Conservation (phyloP, 768 basidiomycete species). For the Kwoniella mangroviensis region DNA sequence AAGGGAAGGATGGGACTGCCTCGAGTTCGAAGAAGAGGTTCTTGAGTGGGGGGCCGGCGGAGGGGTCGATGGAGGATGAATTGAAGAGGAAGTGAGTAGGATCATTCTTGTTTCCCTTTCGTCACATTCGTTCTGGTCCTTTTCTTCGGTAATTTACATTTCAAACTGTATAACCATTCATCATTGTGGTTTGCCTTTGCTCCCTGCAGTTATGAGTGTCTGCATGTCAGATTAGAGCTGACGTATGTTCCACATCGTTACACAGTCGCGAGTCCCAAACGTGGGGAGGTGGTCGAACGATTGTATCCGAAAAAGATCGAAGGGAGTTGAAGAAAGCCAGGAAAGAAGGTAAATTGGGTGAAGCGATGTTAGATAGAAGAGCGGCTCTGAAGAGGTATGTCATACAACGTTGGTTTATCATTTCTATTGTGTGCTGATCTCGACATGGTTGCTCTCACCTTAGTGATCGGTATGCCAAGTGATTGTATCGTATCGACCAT, state of each 20-base stretch:
- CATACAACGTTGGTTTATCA: no score
- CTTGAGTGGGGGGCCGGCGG: constrained; percentile 37
- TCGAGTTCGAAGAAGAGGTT: constrained; percentile 32
- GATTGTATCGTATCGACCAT: neutral
- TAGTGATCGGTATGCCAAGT: constrained; percentile 56
- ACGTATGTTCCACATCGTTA: no score
- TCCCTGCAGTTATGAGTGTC: no score
- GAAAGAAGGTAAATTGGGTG: constrained; percentile 55
- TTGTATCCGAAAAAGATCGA: constrained; percentile 52
- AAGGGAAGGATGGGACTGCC: constrained; percentile 29
- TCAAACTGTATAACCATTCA: neutral
- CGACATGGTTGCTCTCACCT: neutral
- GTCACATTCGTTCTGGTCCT: neutral
- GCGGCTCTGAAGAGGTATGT: constrained; percentile 54
- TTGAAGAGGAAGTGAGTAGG: constrained; percentile 53
- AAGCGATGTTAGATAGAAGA: constrained; percentile 56
- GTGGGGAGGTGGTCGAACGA: constrained; percentile 49
- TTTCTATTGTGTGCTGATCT: neutral
- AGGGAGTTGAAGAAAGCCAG: constrained; percentile 53
- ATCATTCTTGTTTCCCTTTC: neutral
- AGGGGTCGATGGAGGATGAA: constrained; percentile 53
- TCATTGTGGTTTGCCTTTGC: neutral
- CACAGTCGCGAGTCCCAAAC: constrained; percentile 51
- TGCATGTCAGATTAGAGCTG: no score
- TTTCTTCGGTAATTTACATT: neutral